A percentile compares a stretch with the other conserved stretches of the same genome.
Conservation (phyloP, 73 alveolate genomes). For the Urostyla sp. region DNA sequence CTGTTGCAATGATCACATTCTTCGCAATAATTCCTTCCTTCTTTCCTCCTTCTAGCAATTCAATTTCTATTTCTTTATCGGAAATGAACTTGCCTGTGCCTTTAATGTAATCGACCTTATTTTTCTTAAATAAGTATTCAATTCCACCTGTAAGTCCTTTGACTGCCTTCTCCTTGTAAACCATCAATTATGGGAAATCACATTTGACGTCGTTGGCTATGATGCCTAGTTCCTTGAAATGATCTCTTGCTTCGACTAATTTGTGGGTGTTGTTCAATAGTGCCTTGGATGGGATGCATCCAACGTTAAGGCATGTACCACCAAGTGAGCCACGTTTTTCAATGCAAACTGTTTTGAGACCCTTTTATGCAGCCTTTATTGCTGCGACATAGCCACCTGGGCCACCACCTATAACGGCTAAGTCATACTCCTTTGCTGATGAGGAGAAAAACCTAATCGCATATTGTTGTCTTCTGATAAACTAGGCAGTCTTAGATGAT, state of each 20-base stretch:
- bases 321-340: constrained; percentile 97
- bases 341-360: constrained; percentile 95
- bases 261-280: constrained; percentile 90
- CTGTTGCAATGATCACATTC: constrained; percentile 92
- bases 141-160: constrained; percentile 90
- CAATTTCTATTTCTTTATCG: constrained; percentile 70
- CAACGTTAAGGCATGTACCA: constrained; percentile 98
- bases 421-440: constrained; percentile 65
- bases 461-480: constrained; percentile 1
- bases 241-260: constrained; percentile 83
- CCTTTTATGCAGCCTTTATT: constrained; percentile 95
- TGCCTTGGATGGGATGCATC: constrained; percentile 95
- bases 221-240: constrained; percentile 86
- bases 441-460: constrained; percentile 18
- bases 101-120: constrained; percentile 85
- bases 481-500: constrained; percentile 44
- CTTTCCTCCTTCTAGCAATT: constrained; percentile 70
- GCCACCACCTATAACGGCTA: constrained; percentile 91
- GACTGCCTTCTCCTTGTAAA: constrained; percentile 83
- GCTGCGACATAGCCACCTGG: constrained; percentile 97
- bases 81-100: constrained; percentile 85
- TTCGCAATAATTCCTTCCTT: constrained; percentile 73
- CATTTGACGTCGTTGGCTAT: constrained; percentile 60
- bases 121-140: constrained; percentile 89
- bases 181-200: constrained; percentile 76